phyloP scores from a whole-genome alignment of 108 stramenopile genomes.

The Phaeodactylum tricornutum region DNA sequence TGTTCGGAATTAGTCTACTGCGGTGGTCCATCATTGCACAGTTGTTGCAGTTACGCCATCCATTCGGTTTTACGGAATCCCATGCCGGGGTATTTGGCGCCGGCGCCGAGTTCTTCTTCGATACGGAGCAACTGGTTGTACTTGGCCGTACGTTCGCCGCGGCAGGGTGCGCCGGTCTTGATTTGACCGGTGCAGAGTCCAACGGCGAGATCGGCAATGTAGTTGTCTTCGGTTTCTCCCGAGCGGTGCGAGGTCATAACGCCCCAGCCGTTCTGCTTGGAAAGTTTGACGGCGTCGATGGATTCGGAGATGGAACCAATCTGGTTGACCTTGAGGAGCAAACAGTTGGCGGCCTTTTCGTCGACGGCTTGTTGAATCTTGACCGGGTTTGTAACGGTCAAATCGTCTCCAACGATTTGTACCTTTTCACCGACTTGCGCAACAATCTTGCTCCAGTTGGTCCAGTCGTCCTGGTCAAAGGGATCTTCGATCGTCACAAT shows the following conservation, averaged over 20 bases:
- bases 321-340: constrained; percentile 99
- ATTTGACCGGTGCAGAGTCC: constrained; percentile 99
- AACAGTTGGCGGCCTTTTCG: constrained; percentile 88
- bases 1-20: too few species aligned
- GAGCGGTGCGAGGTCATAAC: constrained; percentile 99
- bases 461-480: constrained; percentile 99
- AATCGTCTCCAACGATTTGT: constrained; percentile 99
- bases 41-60: too few species aligned
- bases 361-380: constrained; percentile 93
- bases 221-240: constrained; percentile 98
- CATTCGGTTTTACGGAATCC: constrained; percentile 81
- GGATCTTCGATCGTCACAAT: constrained; percentile 99
- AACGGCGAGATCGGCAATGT: constrained; percentile 99
- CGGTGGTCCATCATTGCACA: constrained; percentile 84
- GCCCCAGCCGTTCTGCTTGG: constrained; percentile 99
- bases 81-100: constrained; percentile 69
- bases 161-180: constrained; percentile 99
- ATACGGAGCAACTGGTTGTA: constrained; percentile 94
- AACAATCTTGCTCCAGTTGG: constrained; percentile 92
- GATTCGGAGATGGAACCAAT: constrained; percentile 99
- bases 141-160: constrained; percentile 97
- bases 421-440: constrained; percentile 74
- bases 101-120: constrained; percentile 60
- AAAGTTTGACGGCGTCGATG: constrained; percentile 97
- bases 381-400: constrained; percentile 96